phyloP scores from a whole-genome alignment of 306 rosid species.

The Mucuna pruriens region DNA sequence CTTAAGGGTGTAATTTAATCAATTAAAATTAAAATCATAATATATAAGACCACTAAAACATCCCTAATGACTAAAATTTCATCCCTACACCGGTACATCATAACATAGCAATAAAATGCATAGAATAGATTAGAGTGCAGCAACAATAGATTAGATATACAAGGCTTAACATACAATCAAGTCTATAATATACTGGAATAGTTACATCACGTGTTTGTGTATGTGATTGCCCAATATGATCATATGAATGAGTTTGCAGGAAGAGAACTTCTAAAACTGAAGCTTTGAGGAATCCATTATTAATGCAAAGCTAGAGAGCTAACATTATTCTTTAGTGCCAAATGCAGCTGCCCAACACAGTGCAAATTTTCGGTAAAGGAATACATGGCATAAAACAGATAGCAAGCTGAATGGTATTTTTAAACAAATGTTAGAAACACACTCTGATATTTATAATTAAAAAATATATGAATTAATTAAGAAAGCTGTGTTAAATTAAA shows the following conservation, averaged over 20 bases:
- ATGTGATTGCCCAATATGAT: background rate
- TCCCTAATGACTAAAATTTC: background rate
- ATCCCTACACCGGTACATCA: background rate
- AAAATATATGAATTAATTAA: background rate
- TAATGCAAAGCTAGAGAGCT: background rate
- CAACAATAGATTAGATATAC: background rate
- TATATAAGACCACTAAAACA: background rate
- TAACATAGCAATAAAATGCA: background rate
- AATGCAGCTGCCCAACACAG: constrained; percentile 4
- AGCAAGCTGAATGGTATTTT: constrained; percentile 2
- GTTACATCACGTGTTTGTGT: background rate
- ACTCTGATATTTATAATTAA: background rate
- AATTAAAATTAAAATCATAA: background rate
- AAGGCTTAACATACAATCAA: constrained; percentile 8
- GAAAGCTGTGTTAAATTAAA: background rate
- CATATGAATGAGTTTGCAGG: background rate
- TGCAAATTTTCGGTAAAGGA: background rate
- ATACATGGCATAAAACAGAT: background rate
- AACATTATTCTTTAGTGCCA: background rate
- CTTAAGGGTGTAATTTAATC: background rate
- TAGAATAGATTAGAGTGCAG: constrained; percentile 7
- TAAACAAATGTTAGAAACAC: background rate
- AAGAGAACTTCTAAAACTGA: too few relatives aligned
- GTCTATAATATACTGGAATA: background rate
- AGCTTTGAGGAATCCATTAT: too few relatives aligned